These are phyloP conservation scores for Vanilla planifolia DNA, from an alignment of 106 monocot species.

Conservation along the genomic window DNA sequence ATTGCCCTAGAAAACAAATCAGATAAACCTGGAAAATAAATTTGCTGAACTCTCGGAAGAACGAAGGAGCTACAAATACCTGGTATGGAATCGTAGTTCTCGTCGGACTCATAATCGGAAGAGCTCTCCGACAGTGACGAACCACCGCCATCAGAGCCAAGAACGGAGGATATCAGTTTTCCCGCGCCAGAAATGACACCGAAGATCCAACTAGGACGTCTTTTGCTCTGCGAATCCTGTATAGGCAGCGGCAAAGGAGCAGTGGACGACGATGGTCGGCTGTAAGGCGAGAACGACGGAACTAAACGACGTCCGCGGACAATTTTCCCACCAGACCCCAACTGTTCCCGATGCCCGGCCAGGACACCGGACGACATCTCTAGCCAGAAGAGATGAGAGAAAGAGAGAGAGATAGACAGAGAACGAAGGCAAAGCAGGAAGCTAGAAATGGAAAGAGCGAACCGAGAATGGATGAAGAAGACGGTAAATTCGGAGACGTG, in stretches of 20 bases:
- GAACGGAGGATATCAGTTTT: constrained; percentile 55
- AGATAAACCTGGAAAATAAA: background rate
- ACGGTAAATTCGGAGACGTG: background rate
- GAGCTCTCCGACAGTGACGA: constrained; percentile 11
- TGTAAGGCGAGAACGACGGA: constrained; percentile 20
- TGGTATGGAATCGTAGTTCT: background rate
- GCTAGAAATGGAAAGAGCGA: background rate
- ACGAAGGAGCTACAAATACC: background rate
- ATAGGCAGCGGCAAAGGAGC: background rate
- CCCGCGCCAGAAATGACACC: constrained; percentile 48
- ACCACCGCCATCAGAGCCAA: constrained; percentile 20
- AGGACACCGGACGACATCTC: constrained; percentile 22
- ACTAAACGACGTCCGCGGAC: constrained; percentile 15
- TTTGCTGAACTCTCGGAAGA: background rate
- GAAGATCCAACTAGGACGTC: constrained; percentile 31
- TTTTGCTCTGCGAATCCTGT: background rate
- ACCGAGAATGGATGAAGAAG: no score
- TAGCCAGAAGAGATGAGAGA: background rate
- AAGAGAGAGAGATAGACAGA: constrained; percentile 4
- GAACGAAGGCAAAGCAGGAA: background rate
- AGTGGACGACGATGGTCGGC: constrained; percentile 1
- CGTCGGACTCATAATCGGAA: constrained; percentile 11
- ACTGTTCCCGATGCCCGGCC: constrained; percentile 12
- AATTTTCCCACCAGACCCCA: constrained; percentile 21
- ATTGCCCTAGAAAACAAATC: background rate